Evolutionary conservation across 331 rosid genomes (phyloP), one percentile per base, ranked within the genome.

Genomic region (Rhamnella rubrinervis): DNA sequence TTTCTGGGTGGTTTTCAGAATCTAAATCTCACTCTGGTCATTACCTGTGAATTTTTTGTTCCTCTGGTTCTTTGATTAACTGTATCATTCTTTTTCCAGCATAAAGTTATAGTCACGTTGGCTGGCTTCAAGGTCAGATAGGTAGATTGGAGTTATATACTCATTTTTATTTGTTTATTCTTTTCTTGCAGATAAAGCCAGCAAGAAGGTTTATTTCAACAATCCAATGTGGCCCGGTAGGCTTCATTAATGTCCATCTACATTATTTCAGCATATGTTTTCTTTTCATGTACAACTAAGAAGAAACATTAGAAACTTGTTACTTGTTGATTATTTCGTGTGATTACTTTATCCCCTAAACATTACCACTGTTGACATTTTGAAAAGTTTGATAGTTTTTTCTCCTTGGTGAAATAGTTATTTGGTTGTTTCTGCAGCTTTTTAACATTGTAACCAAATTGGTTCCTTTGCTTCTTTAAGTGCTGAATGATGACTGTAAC

Each of bases 211-310:
- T 64, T 91, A 87, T 82, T 95, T 89, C 87, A 91, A 95, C 97
- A 95, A 91, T 72, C 99, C 97, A 6, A 89, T 95, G 99, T 95
- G 99, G 97, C 96, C 96, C n/a, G 99, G 99, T 95, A 79, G 25
- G 78, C 67, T 50, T 67, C 56, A 49, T 46, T 61, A 39, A 57
- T 46, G 11, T 67, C 51, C 49, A 11, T 8, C 40, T 70, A 38
- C 52, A 6, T 53, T 11, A 15, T 37, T 60, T 35, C 62, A 40
- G 14, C 16, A 44, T 11, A 44, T 44, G 0, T 44, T 11, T 44
- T 12, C 16, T 44, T 11, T 44, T 44, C 49, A 3, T 44, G 49
- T 44, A 7, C 13, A 1, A 15, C 4, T 5, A 21, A 63, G 37
- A 50, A 10, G 23, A 53, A 53, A 20, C 20, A 53, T 53, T 8